A percentile compares a stretch with the other conserved stretches of the same genome.
phyloP scores from a whole-genome alignment of 2,329 filamentous ascomycete species.

The Coniochaeta sp. region DNA sequence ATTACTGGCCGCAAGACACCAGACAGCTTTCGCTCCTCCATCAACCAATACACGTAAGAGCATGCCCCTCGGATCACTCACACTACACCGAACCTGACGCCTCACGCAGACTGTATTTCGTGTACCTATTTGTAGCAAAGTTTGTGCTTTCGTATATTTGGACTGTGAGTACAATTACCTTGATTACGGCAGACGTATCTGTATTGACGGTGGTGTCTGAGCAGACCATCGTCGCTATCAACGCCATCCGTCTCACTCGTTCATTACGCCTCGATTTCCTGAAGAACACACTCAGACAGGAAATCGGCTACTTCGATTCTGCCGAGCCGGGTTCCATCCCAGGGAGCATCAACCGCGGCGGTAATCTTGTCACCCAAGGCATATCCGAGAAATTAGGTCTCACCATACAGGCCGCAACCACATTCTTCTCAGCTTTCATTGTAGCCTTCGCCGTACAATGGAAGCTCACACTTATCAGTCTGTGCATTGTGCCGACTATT shows the following conservation, averaged over 20 bases:
- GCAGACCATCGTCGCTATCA: constrained; percentile 17
- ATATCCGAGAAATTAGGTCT: constrained; percentile 37
- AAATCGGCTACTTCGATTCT: constrained; percentile 10
- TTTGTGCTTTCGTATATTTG: constrained; percentile 37
- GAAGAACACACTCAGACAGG: constrained; percentile 4
- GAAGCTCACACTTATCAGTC: constrained; percentile 31
- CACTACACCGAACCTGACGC: constrained; percentile 10
- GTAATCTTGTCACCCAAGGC: constrained; percentile 35
- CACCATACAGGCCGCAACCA: constrained; percentile 30
- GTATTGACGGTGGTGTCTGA: background rate
- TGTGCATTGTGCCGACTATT: constrained; percentile 1
- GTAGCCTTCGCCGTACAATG: constrained; percentile 32
- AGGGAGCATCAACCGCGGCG: constrained; percentile 39
- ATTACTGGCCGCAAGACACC: constrained; percentile 21
- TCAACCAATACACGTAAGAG: constrained; percentile 6
- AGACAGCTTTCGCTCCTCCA: constrained; percentile 21
- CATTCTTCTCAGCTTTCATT: constrained; percentile 30
- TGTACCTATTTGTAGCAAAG: constrained; percentile 47
- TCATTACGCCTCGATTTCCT: constrained; percentile 16
- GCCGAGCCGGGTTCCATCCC: constrained; percentile 33
- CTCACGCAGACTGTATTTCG: constrained; percentile 37
- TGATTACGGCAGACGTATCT: background rate
- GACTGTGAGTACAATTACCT: constrained; percentile 5
- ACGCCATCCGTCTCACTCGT: constrained; percentile 19
- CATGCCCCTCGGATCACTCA: constrained; percentile 9